Evolutionary conservation across 2,329 filamentous ascomycete species (phyloP), one percentile per base, ranked within the genome.

Genomic region (Sphaerulina vaccinii): DNA sequence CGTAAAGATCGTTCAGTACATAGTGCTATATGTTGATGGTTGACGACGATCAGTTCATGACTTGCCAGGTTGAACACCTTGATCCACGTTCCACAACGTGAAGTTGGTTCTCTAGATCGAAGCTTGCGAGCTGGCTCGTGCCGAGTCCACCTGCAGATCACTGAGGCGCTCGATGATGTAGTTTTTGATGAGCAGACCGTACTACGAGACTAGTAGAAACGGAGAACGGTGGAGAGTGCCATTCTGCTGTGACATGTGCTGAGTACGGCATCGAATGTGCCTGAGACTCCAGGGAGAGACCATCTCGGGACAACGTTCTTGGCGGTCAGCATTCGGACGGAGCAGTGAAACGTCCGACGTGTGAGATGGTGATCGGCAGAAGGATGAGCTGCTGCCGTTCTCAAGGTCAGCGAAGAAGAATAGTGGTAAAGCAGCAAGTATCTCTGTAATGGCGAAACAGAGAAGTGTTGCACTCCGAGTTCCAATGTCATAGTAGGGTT

Each of bases 361-460:
- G n/a, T 33, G 16, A 46, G 29, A 46, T 46, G 43, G 43, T 16
- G 43, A 46, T 37, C 43, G 29, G 33, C 43, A 15, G 24, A 9
- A 27, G 32, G 19, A 18, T 24, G 43, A 24, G 22, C 5, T 27
- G 11, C 15, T 32, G 27, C 27, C 27, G 27, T 13, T n/a, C n/a
- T n/a, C n/a, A n/a, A n/a, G n/a, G n/a, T n/a, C 13, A 29, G 27
- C 7, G 27, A 13, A 29, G 13, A 7, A 7, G 27, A 29, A 29
- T 7, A 29, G 7, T 7, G 7, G 13, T 13, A 29, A 29, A 7
- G 10, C 35, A 37, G 35, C 8, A 18, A 7, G 16, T 11, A 37
- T 37, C 7, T 37, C 10, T n/a, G n/a, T n/a, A n/a, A n/a, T n/a
- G n/a, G n/a, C n/a, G n/a, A n/a, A n/a, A n/a, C n/a, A n/a, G n/a